Evolutionary conservation across 768 basidiomycete genomes (phyloP).

Genomic region (Calvatia gigantea): DNA sequence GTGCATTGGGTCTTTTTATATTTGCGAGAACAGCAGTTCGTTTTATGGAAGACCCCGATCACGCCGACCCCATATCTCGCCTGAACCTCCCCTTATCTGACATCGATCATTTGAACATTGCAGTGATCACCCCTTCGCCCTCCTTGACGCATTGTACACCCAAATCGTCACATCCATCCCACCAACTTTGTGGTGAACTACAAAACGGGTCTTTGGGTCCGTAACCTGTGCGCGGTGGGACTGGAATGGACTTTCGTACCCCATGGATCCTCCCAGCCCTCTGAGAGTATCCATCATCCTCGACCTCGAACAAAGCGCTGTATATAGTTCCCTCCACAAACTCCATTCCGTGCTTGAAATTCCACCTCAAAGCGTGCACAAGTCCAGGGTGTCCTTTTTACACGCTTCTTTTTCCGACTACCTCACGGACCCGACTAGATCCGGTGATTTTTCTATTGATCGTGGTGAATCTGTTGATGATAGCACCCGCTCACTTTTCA

Average conservation of each 20-base stretch:
- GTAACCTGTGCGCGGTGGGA: not conserved
- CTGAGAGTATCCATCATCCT: too few species aligned
- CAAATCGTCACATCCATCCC: not conserved
- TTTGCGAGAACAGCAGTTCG: not conserved
- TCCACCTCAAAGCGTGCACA: not conserved
- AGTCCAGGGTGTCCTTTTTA: not conserved
- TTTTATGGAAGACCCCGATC: not conserved
- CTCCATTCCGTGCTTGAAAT: not conserved
- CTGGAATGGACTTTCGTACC: too few species aligned
- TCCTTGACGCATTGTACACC: too few species aligned
- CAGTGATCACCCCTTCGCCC: not conserved
- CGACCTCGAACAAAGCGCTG: not conserved
- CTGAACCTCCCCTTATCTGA: not conserved
- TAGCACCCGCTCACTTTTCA: too few species aligned
- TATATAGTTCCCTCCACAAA: not conserved
- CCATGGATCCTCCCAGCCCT: not conserved
- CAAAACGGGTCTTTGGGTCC: not conserved
- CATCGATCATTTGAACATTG: not conserved
- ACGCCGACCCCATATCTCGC: not conserved
- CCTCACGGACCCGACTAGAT: too few species aligned
- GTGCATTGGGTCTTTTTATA: not conserved
- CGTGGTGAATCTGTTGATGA: too few species aligned
- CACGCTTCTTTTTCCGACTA: conserved; percentile 47
- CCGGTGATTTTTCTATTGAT: too few species aligned
- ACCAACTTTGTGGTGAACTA: not conserved